Evolutionary conservation across 2,329 filamentous ascomycete species (phyloP), one percentile per base, ranked within the genome.

Genomic region (Calycina marina): DNA sequence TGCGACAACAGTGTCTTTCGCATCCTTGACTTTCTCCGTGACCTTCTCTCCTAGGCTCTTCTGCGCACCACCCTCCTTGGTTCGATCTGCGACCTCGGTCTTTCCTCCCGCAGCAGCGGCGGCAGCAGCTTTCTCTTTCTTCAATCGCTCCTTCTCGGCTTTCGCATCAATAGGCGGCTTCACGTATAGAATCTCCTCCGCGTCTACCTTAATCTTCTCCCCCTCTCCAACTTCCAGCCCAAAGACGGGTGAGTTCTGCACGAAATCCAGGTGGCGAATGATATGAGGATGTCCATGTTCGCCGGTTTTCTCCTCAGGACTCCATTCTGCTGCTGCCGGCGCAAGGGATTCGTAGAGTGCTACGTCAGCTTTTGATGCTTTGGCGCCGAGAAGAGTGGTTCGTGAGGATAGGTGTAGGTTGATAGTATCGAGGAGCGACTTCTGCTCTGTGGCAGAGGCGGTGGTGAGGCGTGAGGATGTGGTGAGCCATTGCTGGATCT

Each of bases 111-210:
- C 65, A 6, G 62, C 64, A 4, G 67, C 69, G 1, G 68, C 67
- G 2, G 69, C 69, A 10, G 72, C 74, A 17, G 78, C 81, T 67
- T 93, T 93, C 62, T 93, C 85, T 66, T 92, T 93, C 77, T 93
- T 94, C 59, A 88, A 72, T 29, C 79, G 75, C 68, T 94, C 86
- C 66, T 94, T 94, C 67, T 94, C 88, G 35, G 85, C 85, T 67
- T 92, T 93, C 48, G 80, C 74, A 45, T 93, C 85, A 40, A 88
- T 73, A 13, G 81, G 81, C 46, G 88, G 88, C 62, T 90, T 88
- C 48, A 86, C 77, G 56, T 85, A 86, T 41, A 83, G 68, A 38
- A 96, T 71, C 47, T 86, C 78, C 48, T 85, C 75, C 31, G 72
- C 62, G 55, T 94, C 76, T 45, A 96, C 70, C 44, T 62, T 61